Conservation (phyloP, 257 asterid species). For the Striga asiatica region DNA sequence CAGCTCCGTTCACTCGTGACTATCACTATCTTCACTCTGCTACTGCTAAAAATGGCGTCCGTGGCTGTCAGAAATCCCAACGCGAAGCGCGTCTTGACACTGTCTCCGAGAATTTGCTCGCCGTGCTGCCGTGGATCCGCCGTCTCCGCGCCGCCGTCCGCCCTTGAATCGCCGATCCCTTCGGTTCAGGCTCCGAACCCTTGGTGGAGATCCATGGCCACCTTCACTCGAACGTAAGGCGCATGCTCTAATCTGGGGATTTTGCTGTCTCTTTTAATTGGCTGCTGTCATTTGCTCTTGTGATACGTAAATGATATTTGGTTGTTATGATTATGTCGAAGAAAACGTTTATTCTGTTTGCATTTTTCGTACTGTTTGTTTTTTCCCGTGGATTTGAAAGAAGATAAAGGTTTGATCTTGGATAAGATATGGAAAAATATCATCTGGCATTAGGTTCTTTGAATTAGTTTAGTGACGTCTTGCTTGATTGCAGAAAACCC, state of each 20-base stretch:
- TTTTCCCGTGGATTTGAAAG: neutral
- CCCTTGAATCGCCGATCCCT: conserved; percentile 32
- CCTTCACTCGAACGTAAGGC: conserved; percentile 82
- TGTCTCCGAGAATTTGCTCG: conserved; percentile 27
- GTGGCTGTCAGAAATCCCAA: conserved; percentile 25
- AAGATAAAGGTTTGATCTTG: neutral
- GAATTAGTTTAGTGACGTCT: neutral
- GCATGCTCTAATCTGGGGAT: neutral
- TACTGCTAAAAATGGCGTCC: conserved; percentile 31
- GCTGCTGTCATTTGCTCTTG: neutral
- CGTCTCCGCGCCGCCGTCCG: conserved; percentile 27
- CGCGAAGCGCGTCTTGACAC: conserved; percentile 26
- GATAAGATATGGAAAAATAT: neutral
- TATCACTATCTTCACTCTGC: neutral
- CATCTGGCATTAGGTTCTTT: neutral
- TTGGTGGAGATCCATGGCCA: conserved; percentile 98
- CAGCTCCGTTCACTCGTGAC: neutral
- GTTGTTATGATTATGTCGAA: neutral
- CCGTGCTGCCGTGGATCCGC: conserved; percentile 35
- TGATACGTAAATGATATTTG: no score
- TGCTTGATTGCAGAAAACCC: conserved; percentile 54
- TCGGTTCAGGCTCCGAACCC: conserved; percentile 36
- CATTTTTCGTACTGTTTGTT: neutral
- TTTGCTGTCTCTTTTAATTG: neutral
- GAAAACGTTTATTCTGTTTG: neutral